Evolutionary conservation across 2,329 filamentous ascomycete species (phyloP).

Genomic region (Phaeosphaeria sp.): DNA sequence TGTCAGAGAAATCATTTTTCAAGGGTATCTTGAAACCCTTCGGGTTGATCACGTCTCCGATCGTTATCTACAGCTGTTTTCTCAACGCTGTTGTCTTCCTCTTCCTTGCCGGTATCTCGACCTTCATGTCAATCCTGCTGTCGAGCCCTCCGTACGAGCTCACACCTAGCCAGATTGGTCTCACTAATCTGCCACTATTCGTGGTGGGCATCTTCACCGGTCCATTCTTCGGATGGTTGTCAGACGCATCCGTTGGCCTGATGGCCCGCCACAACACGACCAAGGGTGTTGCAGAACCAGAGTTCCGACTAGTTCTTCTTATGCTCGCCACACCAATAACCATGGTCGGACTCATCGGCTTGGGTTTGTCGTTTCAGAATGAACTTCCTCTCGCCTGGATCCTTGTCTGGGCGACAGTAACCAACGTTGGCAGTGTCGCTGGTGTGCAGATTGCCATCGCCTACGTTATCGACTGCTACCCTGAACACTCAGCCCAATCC

Average conservation of each 20-base stretch:
- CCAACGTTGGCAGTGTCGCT: constrained; percentile 11
- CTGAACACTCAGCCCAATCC: constrained; percentile 17
- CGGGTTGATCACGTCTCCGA: constrained; percentile 12
- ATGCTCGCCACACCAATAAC: constrained; percentile 12
- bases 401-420: constrained; percentile 15
- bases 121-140: constrained; percentile 18
- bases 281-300: constrained; percentile 18
- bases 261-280: constrained; percentile 17
- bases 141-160: constrained; percentile 17
- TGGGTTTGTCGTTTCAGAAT: constrained; percentile 12
- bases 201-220: constrained; percentile 12
- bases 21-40: constrained; percentile 18
- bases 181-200: constrained; percentile 18
- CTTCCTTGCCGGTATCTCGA: constrained; percentile 14
- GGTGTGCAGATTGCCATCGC: constrained; percentile 11
- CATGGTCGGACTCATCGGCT: constrained; percentile 13
- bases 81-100: constrained; percentile 15
- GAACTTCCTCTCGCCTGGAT: constrained; percentile 10
- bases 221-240: constrained; percentile 18
- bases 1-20: constrained; percentile 17
- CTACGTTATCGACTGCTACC: constrained; percentile 22
- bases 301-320: constrained; percentile 19
- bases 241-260: constrained; percentile 10
- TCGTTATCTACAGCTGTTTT: constrained; percentile 20
- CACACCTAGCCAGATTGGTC: constrained; percentile 15